A percentile compares a stretch with the other conserved stretches of the same genome.
phyloP scores from a whole-genome alignment of 2,329 filamentous ascomycete genomes.

The Aspergillus pseudonomiae region DNA sequence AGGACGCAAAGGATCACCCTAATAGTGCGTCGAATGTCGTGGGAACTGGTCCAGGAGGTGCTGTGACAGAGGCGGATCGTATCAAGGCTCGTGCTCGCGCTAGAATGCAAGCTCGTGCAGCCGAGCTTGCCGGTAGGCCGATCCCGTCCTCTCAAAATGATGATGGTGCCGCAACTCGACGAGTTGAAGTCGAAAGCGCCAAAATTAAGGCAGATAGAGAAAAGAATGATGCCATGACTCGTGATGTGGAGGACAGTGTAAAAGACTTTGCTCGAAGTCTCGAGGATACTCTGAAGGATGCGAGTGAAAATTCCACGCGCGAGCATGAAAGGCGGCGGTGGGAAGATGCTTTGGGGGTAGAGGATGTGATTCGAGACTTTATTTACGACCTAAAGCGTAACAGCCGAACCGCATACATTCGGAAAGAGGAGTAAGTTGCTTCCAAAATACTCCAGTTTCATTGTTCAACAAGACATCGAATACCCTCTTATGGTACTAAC shows the following conservation, averaged over 20 bases:
- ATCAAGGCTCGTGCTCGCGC: slow-evolving; percentile 94
- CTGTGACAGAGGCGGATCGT: slow-evolving; percentile 88
- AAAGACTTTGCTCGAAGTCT: slow-evolving; percentile 82
- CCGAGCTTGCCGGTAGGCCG: slow-evolving; percentile 85
- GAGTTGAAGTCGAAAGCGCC: slow-evolving; percentile 85
- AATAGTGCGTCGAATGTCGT: slow-evolving; percentile 78
- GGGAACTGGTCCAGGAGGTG: slow-evolving; percentile 87
- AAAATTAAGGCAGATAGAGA: slow-evolving; percentile 83
- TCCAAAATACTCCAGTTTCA: neutral
- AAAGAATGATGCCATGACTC: slow-evolving; percentile 94
- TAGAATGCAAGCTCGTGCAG: slow-evolving; percentile 98
- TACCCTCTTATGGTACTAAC: neutral
- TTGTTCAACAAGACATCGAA: neutral
- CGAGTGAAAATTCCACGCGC: slow-evolving; percentile 70
- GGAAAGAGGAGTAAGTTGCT: slow-evolving; percentile 59
- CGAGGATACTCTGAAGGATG: slow-evolving; percentile 85
- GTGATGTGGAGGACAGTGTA: slow-evolving; percentile 94
- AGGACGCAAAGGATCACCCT: slow-evolving; percentile 89
- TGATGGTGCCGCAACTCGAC: slow-evolving; percentile 76
- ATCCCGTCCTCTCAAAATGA: slow-evolving; percentile 68
- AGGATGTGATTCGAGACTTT: slow-evolving; percentile 95
- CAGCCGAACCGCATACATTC: slow-evolving; percentile 73
- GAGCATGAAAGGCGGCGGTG: slow-evolving; percentile 92
- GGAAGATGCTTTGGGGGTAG: slow-evolving; percentile 94
- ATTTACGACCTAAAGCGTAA: slow-evolving; percentile 94